Base-by-base conservation (phyloP, 371 early-diverging fungal species). In the Syncephalastrum sp. region DNA sequence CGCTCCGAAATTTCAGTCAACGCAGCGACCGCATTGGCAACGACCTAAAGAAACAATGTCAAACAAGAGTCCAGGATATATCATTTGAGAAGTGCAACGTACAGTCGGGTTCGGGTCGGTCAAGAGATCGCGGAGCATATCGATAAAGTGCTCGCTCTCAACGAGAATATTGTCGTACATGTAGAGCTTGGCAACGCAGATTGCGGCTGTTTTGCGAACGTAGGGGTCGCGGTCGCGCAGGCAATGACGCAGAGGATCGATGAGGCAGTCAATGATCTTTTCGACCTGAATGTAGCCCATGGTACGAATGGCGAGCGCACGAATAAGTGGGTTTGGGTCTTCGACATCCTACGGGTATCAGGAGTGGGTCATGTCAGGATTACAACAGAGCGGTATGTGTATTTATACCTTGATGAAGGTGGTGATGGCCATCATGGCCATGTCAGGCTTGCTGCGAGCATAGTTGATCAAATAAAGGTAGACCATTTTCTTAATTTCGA, bases 261-360 rank as follows among this genome's bases (percentile, higher is more conserved):
- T 70, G 38, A 80, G 65, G 53, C 92, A 92, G 68, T 96, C 96
- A 24, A 95, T 80, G 54, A 99, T 95, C 63, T 93, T 94, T 61
- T 96, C 96, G 0, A 93, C 96, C 57, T 94, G 90, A 49, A 99
- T 83, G 67, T 94, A 98, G 14, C 95, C 92, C 94, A 95, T 93
- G 3, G 96, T 99, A 52, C 99, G 86, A 63, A 99, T 96, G 41
- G 99, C 96, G 57, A 96, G 75, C 6, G 99, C 97, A 42, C 99
- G 83, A 58, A 99, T 95, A 50, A 99, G 78, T 15, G 96, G 96
- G 62, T 95, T 95, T 46, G 83, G 75, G 64, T 95, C 94, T 66
- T 95, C 96, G 5, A 95, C 88, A 68, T 99, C 99, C 96, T 96
- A 56, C 53, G 12, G 17, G 10, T 23, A 42, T 27, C 25, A 14